phyloP scores from a whole-genome alignment of 805 yeast genomes.

The Kazachstania africana region DNA sequence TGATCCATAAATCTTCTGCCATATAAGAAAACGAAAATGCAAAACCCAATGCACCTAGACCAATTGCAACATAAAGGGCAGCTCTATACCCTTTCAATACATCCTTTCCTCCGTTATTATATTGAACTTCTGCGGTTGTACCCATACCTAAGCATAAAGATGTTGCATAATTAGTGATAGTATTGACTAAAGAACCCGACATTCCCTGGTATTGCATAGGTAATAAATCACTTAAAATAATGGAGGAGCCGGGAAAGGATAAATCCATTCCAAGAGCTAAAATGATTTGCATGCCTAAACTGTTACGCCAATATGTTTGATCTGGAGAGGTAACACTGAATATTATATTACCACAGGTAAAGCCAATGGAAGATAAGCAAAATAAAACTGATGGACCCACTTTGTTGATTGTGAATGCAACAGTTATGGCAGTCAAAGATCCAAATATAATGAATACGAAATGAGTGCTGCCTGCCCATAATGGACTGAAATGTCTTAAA shows the following conservation, averaged over 20 bases:
- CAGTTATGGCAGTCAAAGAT: constrained; percentile 40
- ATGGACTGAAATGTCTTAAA: constrained; percentile 35
- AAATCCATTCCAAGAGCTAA: constrained; percentile 68
- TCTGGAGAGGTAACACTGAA: constrained; percentile 44
- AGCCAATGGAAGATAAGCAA: constrained; percentile 39
- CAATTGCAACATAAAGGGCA: constrained; percentile 50
- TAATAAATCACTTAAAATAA: constrained; percentile 45
- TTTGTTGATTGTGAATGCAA: constrained; percentile 36
- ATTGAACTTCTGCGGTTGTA: constrained; percentile 46
- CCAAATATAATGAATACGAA: constrained; percentile 43
- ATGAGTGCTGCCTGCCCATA: constrained; percentile 36
- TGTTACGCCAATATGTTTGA: constrained; percentile 47
- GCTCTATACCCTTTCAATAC: constrained; percentile 38
- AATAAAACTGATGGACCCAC: constrained; percentile 43
- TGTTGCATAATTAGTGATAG: constrained; percentile 61
- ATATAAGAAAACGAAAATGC: constrained; percentile 10
- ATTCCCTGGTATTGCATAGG: constrained; percentile 62
- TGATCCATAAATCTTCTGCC: constrained; percentile 6
- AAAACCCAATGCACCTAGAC: constrained; percentile 31
- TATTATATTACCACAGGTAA: constrained; percentile 42
- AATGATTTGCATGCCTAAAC: constrained; percentile 46
- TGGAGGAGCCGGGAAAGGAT: constrained; percentile 64
- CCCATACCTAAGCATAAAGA: constrained; percentile 60
- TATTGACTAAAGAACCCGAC: constrained; percentile 63
- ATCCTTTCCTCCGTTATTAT: constrained; percentile 16